These are phyloP conservation scores for Austroboletus novae-zelandiae DNA, from an alignment of 1,284 basidiomycete species.

Conservation along the genomic window DNA sequence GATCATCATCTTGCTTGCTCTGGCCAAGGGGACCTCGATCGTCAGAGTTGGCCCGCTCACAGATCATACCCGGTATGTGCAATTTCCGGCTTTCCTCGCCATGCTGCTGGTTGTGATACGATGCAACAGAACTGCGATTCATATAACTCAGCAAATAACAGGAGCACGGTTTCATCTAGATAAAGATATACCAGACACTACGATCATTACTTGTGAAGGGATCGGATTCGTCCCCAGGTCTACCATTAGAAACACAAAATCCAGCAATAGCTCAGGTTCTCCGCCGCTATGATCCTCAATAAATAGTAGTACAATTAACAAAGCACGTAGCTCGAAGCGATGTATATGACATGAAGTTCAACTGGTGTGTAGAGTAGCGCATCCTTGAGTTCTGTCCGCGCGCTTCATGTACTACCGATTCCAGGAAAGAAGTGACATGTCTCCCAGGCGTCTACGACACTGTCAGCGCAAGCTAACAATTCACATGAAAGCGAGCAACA, in stretches of 20 bases:
- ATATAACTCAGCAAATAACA: conserved; percentile 63
- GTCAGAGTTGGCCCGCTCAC: conserved; percentile 56
- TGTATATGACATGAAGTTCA: conserved; percentile 24
- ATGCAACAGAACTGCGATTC: conserved; percentile 61
- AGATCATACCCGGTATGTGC: conserved; percentile 58
- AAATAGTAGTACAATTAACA: conserved; percentile 27
- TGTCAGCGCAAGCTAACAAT: not conserved
- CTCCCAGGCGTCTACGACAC: conserved; percentile 63
- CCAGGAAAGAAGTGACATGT: conserved; percentile 87
- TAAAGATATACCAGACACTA: conserved; percentile 36
- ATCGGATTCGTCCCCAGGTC: conserved; percentile 43
- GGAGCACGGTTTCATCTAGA: conserved; percentile 56
- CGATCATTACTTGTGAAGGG: conserved; percentile 52
- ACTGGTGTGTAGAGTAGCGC: conserved; percentile 20
- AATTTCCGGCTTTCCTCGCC: conserved; percentile 8
- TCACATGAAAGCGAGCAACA: conserved; percentile 37
- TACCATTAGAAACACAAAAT: not conserved
- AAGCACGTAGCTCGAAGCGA: conserved; percentile 7
- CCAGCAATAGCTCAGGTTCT: not conserved
- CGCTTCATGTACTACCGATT: conserved; percentile 48
- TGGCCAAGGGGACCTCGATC: conserved; percentile 59
- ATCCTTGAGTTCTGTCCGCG: not conserved
- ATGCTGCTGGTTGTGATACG: not conserved
- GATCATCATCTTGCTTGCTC: conserved; percentile 69
- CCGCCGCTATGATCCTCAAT: not conserved